Base-by-base conservation (phyloP, 139 green algal species). In the Dunaliella sp. region DNA sequence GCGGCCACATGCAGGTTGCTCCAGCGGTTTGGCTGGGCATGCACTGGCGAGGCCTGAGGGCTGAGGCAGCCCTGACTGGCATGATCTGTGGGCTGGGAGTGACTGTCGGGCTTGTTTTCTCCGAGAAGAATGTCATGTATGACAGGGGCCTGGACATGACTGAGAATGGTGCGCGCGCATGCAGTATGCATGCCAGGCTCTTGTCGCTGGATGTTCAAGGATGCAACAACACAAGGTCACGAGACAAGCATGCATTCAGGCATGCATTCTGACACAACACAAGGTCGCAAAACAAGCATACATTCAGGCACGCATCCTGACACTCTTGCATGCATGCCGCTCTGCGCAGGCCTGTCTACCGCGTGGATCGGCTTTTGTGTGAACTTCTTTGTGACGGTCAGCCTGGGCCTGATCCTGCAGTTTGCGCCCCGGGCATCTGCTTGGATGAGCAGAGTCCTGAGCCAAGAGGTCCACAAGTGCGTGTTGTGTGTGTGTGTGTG, bases 11-110 rank as follows among this genome's bases (percentile, higher is more conserved):
- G n/a, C 16, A 65, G 48, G 48, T 92, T 0, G 85, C 86, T 1
- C 90, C 90, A 3, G 82, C 86, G 25, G 89, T 91, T 38, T 92
- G 90, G 90, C 87, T 92, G 25, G 87, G 87, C 77, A 87, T 92
- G 36, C 90, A 92, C 86, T 92, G 90, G 90, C 87, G 87, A 38
- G 84, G 81, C 28, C 86, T 92, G 36, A 81, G 90, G 26, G 87
- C 86, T 16, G 90, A 92, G 82, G 86, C 90, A 0, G 90, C 90
- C 0, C 58, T 84, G 0, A 76, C 83, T 2, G 90, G 90, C 84
- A 88, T 92, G 57, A 21, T 90, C 0, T 65, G 30, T 26, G 90
- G 90, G 16, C 65, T 90, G 30, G 86, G 59, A 22, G 79, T 88
- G 26, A 92, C 90, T 0, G 25, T 92, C 0, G 90, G 90, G 58